Conservation (phyloP, 2,329 filamentous ascomycete species). For the Aspergillus japonicus region DNA sequence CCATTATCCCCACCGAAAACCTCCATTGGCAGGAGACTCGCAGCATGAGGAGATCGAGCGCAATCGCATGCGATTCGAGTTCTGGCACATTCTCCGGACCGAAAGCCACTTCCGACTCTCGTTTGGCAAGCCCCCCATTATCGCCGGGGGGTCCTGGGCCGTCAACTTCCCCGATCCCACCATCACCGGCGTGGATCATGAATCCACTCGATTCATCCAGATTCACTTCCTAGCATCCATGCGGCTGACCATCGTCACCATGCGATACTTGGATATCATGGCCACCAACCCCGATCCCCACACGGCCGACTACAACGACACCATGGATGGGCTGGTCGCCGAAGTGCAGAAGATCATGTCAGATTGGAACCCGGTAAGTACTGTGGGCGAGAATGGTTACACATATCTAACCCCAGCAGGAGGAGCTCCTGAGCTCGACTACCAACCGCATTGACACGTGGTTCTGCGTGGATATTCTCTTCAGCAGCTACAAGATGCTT, state of each 20-base stretch:
- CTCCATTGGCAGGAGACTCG: neutral
- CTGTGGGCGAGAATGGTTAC: no score
- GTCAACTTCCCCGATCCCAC: constrained; percentile 22
- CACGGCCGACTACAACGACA: constrained; percentile 5
- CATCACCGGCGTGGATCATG: constrained; percentile 17
- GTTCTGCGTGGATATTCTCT: constrained; percentile 20
- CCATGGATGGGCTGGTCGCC: constrained; percentile 9
- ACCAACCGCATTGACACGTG: constrained; percentile 18
- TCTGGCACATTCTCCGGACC: constrained; percentile 20
- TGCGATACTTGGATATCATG: constrained; percentile 15
- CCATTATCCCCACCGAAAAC: neutral
- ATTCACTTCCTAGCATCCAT: constrained; percentile 22
- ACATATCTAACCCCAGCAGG: constrained; percentile 5
- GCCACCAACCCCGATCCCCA: neutral
- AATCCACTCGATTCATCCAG: constrained; percentile 17
- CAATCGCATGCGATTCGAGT: constrained; percentile 23
- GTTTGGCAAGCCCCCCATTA: constrained; percentile 19
- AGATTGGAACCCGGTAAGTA: constrained; percentile 16
- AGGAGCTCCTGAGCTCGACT: constrained; percentile 13
- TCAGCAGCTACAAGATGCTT: constrained; percentile 21
- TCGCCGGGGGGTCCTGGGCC: constrained; percentile 16
- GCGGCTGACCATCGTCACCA: constrained; percentile 14
- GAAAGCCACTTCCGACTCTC: constrained; percentile 21
- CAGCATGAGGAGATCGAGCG: constrained; percentile 6
- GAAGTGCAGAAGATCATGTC: constrained; percentile 18